Evolutionary conservation across 768 basidiomycete species (phyloP).

Genomic region (Lactifluus pinguis): DNA sequence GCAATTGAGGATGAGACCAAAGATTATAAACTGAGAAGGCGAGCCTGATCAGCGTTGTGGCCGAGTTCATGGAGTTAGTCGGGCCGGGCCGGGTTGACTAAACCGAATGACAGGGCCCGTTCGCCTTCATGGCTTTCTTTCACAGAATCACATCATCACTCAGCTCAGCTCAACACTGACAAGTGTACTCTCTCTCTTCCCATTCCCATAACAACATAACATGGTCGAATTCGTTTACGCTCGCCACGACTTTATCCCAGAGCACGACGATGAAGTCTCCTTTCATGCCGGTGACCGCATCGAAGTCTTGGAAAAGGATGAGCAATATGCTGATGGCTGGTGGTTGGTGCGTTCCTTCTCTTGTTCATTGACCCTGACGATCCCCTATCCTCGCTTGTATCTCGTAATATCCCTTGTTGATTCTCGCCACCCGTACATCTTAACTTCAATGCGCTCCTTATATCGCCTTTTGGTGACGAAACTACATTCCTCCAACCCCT

Average conservation of each 20-base stretch:
- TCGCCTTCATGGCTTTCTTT: no score
- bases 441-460: neutral
- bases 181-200: no score
- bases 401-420: neutral
- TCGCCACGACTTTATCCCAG: conserved; percentile 79
- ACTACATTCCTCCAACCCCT: no score
- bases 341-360: conserved; percentile 54
- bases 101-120: no score
- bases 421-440: neutral
- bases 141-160: no score
- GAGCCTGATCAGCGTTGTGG: conserved; percentile 38
- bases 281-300: conserved; percentile 83
- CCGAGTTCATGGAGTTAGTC: conserved; percentile 9
- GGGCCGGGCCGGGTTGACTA: no score
- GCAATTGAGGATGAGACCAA: conserved; percentile 53
- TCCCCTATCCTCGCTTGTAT: conserved; percentile 1
- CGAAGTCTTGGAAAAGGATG: conserved; percentile 88
- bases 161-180: no score
- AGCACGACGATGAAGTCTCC: conserved; percentile 88
- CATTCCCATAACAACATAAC: neutral
- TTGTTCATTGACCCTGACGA: neutral
- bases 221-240: conserved; percentile 87
- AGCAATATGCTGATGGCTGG: conserved; percentile 92
- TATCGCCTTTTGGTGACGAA: neutral
- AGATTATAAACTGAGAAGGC: conserved; percentile 64